Percentiles rank a stretch among this genome's conserved stretches.
Evolutionary conservation across 2,329 filamentous ascomycete species (phyloP).

Genomic region (Alternaria brassicae): DNA sequence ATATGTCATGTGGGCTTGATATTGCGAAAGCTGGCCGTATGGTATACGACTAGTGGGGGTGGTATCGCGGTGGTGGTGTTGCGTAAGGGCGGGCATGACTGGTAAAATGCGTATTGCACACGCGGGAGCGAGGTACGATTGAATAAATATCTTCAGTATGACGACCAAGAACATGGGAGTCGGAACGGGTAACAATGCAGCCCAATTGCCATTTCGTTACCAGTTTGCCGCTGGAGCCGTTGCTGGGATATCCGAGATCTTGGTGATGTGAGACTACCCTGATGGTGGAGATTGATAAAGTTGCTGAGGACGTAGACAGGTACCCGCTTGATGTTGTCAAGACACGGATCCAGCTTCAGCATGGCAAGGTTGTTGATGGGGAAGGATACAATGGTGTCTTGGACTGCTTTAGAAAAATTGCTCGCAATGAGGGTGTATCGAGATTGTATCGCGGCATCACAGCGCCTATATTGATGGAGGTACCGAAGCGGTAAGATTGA

Average conservation of each 20-base stretch:
- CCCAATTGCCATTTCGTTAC: conserved; percentile 36
- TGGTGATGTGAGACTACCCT: conserved; percentile 33
- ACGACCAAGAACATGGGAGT: not conserved
- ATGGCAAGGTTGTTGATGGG: conserved; percentile 26
- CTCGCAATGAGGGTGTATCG: conserved; percentile 31
- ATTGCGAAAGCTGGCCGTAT: not conserved
- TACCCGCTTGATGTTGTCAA: conserved; percentile 46
- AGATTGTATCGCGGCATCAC: conserved; percentile 42
- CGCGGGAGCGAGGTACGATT: not conserved
- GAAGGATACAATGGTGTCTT: conserved; percentile 39
- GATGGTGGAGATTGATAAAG: not conserved
- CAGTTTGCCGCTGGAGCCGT: conserved; percentile 37
- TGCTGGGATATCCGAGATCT: conserved; percentile 28
- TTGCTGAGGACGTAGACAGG: conserved; percentile 39
- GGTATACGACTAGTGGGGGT: not conserved
- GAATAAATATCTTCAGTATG: not conserved
- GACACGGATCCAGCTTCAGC: conserved; percentile 42
- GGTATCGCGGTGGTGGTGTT: not conserved
- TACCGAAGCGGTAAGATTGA: conserved; percentile 32
- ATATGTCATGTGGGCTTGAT: conserved; percentile 8
- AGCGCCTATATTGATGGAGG: conserved; percentile 43
- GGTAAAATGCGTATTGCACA: not conserved
- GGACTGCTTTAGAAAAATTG: conserved; percentile 41
- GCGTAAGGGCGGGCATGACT: not conserved
- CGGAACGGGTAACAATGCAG: not conserved